Base-by-base conservation (phyloP, 164 flowering plant genomes). In the Annona cherimola region DNA sequence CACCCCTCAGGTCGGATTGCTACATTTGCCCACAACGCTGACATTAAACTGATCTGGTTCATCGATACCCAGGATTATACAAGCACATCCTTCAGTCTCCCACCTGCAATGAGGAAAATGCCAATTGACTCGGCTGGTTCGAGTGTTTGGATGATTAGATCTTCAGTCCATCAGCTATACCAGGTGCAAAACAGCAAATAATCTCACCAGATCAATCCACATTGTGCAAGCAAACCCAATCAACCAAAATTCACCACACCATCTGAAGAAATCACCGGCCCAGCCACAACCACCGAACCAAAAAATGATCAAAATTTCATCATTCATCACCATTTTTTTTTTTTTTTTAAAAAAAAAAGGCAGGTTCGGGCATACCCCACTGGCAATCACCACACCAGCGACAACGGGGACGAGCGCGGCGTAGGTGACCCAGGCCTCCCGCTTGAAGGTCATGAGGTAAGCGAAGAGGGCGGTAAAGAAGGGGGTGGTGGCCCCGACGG, bases 401-500 rank as follows among this genome's bases (percentile, higher is more conserved):
- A 90, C 93, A 41, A 90, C 96, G 3, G 95, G 95, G 3, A 90
- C 84, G 46, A 90, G 85, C 14, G 93, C 88, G 63, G 84, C 91
- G 76, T 90, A 90, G 1, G 92, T 88, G 41, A 87, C 68, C 91
- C 95, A 90, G n/a, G 86, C 87, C 75, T 89, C 93, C 75, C 88
- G 82, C 84, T 90, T 90, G 57, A 86, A 55, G 26, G 91, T 85
- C 79, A 84, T 78, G 42, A 89, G 35, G 71, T 86, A 89, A 0
- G 96, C 91, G 55, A 90, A 87, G 19, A 90, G 19, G 2, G 96
- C 96, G 5, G 96, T 90, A 78, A 90, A 90, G 65, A 90, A 89
- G 0, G 96, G 96, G 1, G 96, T 89, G 1, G 96, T 89, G 2
- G 96, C 93, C 6, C 93, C 96, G 12, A 90, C 89, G 18, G 96